A percentile compares a stretch with the other conserved stretches of the same genome.
Evolutionary conservation across 2,329 filamentous ascomycete species (phyloP).

Genomic region (Colletotrichum sp.): DNA sequence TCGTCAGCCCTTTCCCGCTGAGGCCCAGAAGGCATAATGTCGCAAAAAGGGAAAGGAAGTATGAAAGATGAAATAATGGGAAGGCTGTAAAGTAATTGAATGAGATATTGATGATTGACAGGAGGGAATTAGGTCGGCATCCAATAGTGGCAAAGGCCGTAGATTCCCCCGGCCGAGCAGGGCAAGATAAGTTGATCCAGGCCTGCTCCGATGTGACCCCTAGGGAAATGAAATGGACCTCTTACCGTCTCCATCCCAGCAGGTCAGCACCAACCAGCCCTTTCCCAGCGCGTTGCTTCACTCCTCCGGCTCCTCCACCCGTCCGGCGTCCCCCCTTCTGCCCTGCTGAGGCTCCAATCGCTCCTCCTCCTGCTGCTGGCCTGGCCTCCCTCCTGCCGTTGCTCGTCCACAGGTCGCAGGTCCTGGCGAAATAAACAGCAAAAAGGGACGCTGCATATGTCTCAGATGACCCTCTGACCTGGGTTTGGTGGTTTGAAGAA

Average conservation of each 20-base stretch:
- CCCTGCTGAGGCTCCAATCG: neutral
- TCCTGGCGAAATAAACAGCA: neutral
- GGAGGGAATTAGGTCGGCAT: neutral
- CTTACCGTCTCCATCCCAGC: neutral
- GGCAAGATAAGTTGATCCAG: neutral
- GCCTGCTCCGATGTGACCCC: neutral
- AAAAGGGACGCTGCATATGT: neutral
- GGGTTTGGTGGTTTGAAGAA: neutral
- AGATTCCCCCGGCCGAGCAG: neutral
- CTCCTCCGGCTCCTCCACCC: neutral
- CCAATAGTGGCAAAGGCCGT: neutral
- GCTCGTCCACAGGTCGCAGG: neutral
- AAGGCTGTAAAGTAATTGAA: neutral
- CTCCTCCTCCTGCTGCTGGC: neutral
- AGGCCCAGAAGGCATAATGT: neutral
- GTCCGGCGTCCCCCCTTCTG: neutral
- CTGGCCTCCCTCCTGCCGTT: neutral
- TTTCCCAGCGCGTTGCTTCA: neutral
- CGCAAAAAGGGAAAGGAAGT: neutral
- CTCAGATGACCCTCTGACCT: neutral
- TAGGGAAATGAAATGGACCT: neutral
- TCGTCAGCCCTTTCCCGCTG: neutral
- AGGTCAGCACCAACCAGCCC: neutral
- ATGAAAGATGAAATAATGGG: neutral
- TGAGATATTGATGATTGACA: neutral